Percentiles rank a stretch among this genome's conserved stretches.
phyloP scores from a whole-genome alignment of 2,329 filamentous ascomycete species.

The Colletotrichum salicis region DNA sequence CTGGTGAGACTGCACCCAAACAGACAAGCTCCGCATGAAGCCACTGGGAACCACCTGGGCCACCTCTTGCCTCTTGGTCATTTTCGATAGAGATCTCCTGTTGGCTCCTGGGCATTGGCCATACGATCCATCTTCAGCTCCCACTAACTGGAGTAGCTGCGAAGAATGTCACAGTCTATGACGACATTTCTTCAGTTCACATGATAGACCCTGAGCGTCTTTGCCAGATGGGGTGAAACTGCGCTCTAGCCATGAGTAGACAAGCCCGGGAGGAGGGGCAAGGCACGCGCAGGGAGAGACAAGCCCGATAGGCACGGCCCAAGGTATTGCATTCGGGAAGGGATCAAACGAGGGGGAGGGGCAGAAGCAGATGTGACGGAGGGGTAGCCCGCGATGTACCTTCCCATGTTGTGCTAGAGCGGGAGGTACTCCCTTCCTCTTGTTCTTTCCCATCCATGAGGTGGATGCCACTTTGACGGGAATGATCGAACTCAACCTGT shows the following conservation, averaged over 20 bases:
- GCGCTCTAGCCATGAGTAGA: conserved; percentile 24
- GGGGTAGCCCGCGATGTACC: background rate
- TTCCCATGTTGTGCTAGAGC: background rate
- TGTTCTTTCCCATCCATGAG: background rate
- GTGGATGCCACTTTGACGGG: too few relatives aligned
- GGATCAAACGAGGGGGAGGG: conserved; percentile 28
- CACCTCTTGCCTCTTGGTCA: conserved; percentile 6
- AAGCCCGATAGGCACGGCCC: conserved; percentile 4
- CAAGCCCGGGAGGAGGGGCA: conserved; percentile 16
- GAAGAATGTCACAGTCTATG: conserved; percentile 27
- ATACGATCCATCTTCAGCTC: background rate
- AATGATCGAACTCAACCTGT: conserved; percentile 5
- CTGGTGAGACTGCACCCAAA: conserved; percentile 26
- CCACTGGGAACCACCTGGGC: conserved; percentile 6
- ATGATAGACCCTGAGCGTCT: conserved; percentile 36
- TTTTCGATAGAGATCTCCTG: conserved; percentile 22
- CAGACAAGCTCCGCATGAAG: conserved; percentile 12
- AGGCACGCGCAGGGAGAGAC: conserved; percentile 25
- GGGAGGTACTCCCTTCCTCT: conserved; percentile 1
- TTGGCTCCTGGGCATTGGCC: conserved; percentile 11
- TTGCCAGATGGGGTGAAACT: conserved; percentile 35
- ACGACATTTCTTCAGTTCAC: conserved; percentile 35
- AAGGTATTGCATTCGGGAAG: conserved; percentile 3
- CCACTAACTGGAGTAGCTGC: conserved; percentile 8
- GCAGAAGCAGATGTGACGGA: background rate